Percentiles rank a stretch among this genome's conserved stretches.
These are phyloP conservation scores for Nematocida sp. DNA, from an alignment of 371 early-diverging fungal species.

Conservation along the genomic window DNA sequence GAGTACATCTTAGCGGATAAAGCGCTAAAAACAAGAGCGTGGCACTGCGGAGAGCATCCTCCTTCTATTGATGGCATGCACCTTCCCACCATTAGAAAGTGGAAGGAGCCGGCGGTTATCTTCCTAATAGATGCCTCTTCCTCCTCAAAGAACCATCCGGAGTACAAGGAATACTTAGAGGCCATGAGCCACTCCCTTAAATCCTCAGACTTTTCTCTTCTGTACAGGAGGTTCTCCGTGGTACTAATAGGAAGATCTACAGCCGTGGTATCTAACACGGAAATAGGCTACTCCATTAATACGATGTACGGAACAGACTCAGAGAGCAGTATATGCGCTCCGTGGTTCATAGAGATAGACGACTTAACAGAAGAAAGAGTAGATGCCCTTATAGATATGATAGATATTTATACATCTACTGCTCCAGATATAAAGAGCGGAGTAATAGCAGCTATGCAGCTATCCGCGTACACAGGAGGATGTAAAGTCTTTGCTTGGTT, in stretches of 20 bases:
- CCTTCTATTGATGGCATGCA: slow-evolving; percentile 1
- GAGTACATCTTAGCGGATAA: slow-evolving; percentile 55
- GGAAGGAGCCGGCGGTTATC: slow-evolving; percentile 41
- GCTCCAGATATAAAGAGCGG: background rate
- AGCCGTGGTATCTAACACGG: slow-evolving; percentile 36
- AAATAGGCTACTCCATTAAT: slow-evolving; percentile 22
- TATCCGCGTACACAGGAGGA: slow-evolving; percentile 45
- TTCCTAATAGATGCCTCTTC: slow-evolving; percentile 24
- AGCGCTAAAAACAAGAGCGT: slow-evolving; percentile 14
- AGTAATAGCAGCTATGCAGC: slow-evolving; percentile 13
- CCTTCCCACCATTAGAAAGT: slow-evolving; percentile 45
- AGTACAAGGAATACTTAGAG: slow-evolving; percentile 16
- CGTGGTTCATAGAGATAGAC: slow-evolving; percentile 43
- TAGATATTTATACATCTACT: background rate
- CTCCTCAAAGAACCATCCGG: background rate
- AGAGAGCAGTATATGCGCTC: slow-evolving; percentile 20
- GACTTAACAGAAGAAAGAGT: slow-evolving; percentile 37
- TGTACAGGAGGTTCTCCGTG: slow-evolving; percentile 29
- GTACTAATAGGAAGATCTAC: slow-evolving; percentile 6
- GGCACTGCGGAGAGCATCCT: slow-evolving; percentile 25
- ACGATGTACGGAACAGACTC: slow-evolving; percentile 7
- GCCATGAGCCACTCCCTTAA: slow-evolving; percentile 8
- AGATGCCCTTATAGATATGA: background rate
- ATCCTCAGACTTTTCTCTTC: slow-evolving; percentile 19
- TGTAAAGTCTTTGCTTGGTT: slow-evolving; percentile 33